Evolutionary conservation across 208 protist genomes (phyloP).

Genomic region (Acanthamoeba culbertsoni): DNA sequence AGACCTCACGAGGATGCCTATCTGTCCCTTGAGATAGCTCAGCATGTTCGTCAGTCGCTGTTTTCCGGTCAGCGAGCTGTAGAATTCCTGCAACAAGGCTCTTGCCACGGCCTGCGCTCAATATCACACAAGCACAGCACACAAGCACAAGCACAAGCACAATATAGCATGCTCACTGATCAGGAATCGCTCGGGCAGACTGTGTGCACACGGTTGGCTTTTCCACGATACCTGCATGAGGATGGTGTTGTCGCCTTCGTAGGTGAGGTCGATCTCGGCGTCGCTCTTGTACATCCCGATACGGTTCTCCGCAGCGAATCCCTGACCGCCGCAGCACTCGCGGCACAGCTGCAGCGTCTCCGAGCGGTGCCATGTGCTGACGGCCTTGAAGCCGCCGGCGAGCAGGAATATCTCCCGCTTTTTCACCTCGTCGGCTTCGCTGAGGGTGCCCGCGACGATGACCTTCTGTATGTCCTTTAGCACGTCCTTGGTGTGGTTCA

Average conservation of each 20-base stretch:
- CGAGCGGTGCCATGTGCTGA: constrained; percentile 30
- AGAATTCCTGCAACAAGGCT: constrained; percentile 7
- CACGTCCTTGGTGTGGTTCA: constrained; percentile 57
- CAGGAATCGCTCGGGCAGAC: no score
- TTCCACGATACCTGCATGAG: not conserved
- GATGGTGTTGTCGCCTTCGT: constrained; percentile 50
- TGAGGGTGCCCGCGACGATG: not conserved
- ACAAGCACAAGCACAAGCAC: not conserved
- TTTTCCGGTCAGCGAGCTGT: constrained; percentile 2
- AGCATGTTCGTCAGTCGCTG: constrained; percentile 34
- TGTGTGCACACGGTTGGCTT: not conserved
- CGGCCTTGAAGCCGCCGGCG: constrained; percentile 35
- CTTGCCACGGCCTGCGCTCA: not conserved
- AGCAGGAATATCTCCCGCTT: constrained; percentile 37
- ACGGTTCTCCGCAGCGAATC: constrained; percentile 36
- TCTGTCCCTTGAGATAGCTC: constrained; percentile 2
- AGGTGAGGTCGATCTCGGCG: constrained; percentile 38
- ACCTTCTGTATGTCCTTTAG: constrained; percentile 10
- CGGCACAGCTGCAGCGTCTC: constrained; percentile 54
- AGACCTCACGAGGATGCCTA: not conserved
- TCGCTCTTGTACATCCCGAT: constrained; percentile 59
- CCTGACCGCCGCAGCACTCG: constrained; percentile 54
- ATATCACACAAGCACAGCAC: not conserved
- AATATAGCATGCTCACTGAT: not conserved
- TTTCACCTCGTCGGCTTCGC: not conserved